Base-by-base conservation (phyloP, 2,329 filamentous ascomycete species). In the Lachnellula hyalina region DNA sequence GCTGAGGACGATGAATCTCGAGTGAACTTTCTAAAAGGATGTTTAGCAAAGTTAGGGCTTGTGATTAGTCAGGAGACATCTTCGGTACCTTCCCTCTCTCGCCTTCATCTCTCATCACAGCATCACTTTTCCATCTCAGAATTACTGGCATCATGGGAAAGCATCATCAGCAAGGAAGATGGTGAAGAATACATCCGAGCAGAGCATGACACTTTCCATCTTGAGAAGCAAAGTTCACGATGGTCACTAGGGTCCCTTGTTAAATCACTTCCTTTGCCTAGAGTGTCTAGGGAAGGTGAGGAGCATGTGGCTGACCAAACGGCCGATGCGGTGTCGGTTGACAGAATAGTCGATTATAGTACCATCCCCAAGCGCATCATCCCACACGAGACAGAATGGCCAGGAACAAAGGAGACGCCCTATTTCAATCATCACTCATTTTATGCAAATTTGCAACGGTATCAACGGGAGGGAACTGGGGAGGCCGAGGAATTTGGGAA, bases 391-490 rank as follows among this genome's bases (percentile, higher is more conserved):
- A 75, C 78, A 3, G 73, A 73, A 1, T 81, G 85, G 60, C 92
- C 93, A 0, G 77, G 83, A 5, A 77, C 78, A 3, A 87, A 88
- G 65, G 79, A 86, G 50, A 96, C 91, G 0, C 91, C 92, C 0
- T 86, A 85, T 63, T 97, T 97, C 73, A 89, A 95, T 64, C 91
- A 96, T 67, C 75, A 85, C 54, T 77, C 85, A 1, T 97, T 85
- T 71, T 97, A 86, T 69, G 76, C 82, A 4, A 86, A 87, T 56
- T 76, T 97, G 9, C 73, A 75, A 23, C 74, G 82, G 25, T 95
- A 91, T 67, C 83, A 87, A 51, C 61, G 65, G 28, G 69, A 69
- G 5, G 78, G 80, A 47, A 77, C 80, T 1, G 71, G 73, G 34
- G 79, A 82, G 46, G 79, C 83, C 0, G 75, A 81, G 3, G 74